Conservation (phyloP, 202 grass and related monocot genomes). For the Carex arenaria region DNA sequence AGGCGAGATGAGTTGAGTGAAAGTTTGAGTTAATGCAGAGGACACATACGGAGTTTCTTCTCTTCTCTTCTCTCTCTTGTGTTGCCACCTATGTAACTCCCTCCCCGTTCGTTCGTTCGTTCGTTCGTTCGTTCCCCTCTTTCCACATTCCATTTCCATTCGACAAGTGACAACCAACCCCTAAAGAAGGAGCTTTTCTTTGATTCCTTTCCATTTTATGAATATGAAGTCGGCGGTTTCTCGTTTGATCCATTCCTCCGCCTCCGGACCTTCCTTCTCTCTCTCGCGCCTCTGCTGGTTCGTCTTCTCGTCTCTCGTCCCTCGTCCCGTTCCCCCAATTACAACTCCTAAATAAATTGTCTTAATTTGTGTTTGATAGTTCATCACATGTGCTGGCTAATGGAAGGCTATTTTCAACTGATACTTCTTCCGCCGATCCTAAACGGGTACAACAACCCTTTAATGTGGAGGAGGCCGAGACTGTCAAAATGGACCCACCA, state of each 20-base stretch:
- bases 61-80: no score
- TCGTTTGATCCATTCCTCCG: constrained; percentile 44
- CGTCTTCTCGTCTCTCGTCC: background rate
- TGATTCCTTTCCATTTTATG: background rate
- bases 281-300: constrained; percentile 41
- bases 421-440: constrained; percentile 27
- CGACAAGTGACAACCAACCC: no score
- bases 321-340: background rate
- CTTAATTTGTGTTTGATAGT: constrained; percentile 23
- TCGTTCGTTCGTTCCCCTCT: no score
- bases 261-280: constrained; percentile 29
- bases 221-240: constrained; percentile 48
- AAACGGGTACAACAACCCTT: constrained; percentile 48
- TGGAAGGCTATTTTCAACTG: constrained; percentile 43
- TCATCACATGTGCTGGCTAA: constrained; percentile 31
- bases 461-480: constrained; percentile 79
- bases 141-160: no score
- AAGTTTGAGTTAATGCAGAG: no score
- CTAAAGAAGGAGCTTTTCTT: background rate
- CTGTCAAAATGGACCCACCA: constrained; percentile 43
- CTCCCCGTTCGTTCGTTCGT: background rate
- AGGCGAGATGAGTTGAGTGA: no score
- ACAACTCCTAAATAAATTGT: background rate
- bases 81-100: background rate
- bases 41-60: no score